Percentiles rank a stretch among this genome's conserved stretches.
These are phyloP conservation scores for Corymbia maculata DNA, from an alignment of 345 rosid species.

Conservation along the genomic window DNA sequence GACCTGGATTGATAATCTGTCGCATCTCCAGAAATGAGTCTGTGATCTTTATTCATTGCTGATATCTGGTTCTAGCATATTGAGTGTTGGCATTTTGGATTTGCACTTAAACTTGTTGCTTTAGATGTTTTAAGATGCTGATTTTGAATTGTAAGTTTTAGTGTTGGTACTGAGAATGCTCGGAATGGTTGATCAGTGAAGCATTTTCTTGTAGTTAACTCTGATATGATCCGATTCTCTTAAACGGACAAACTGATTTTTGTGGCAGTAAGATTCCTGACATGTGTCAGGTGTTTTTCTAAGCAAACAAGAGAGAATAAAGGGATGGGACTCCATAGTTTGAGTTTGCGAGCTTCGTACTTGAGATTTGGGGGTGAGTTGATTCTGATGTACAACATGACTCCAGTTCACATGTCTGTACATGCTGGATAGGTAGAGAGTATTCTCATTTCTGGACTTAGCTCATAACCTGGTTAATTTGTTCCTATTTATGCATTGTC, in stretches of 20 bases:
- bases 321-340: neutral
- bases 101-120: neutral
- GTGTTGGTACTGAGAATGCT: neutral
- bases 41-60: neutral
- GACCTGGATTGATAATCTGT: neutral
- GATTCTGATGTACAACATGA: neutral
- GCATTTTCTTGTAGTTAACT: neutral
- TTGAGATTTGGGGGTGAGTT: neutral
- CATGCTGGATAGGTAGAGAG: neutral
- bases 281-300: neutral
- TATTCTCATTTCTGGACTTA: neutral
- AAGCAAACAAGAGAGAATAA: neutral
- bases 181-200: fast-evolving
- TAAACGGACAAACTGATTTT: fast-evolving
- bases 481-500: neutral
- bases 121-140: neutral
- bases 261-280: neutral
- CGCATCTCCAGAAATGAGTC: neutral
- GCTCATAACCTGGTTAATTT: neutral
- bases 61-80: neutral
- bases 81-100: neutral
- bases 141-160: neutral
- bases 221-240: neutral
- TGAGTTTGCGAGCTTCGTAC: neutral
- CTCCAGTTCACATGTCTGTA: neutral